Conservation (phyloP, 371 early-diverging fungal genomes). For the Mortierella sp. region DNA sequence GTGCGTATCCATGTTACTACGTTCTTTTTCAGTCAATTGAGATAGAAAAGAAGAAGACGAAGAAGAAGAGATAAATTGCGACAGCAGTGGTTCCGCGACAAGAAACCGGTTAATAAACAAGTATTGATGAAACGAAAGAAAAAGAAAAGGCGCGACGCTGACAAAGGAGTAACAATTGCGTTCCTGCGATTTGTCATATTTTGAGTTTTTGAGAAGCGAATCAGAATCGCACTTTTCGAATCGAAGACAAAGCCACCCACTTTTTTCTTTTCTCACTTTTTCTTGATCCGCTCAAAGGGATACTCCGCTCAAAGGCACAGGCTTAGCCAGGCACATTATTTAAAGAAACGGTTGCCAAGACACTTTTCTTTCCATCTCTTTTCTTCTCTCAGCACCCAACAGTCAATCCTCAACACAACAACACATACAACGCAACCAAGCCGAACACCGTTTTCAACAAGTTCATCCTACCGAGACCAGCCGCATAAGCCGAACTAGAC, state of each 20-base stretch:
- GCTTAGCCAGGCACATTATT: not conserved
- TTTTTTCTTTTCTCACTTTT: not conserved
- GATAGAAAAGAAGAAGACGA: not conserved
- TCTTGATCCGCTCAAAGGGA: not conserved
- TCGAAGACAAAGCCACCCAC: not conserved
- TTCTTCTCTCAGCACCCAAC: not conserved
- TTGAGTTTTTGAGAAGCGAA: too few species aligned
- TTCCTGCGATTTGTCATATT: too few species aligned
- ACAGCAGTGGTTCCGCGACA: too few species aligned
- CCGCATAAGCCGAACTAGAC: not conserved
- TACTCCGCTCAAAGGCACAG: not conserved
- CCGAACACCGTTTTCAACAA: not conserved
- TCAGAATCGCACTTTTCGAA: slow-evolving; percentile 15
- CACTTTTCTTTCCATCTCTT: not conserved
- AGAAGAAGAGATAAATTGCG: not conserved
- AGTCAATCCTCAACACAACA: not conserved
- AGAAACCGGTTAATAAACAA: too few species aligned
- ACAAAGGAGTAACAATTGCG: too few species aligned
- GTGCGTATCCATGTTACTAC: not conserved
- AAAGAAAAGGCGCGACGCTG: not conserved
- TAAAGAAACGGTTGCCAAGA: not conserved
- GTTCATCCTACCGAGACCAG: not conserved
- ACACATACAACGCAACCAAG: not conserved
- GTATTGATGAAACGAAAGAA: not conserved
- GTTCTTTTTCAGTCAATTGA: not conserved